Percentiles rank a stretch among this genome's conserved stretches.
Evolutionary conservation across 768 basidiomycete genomes (phyloP).

Genomic region (Termitomyces sp.): DNA sequence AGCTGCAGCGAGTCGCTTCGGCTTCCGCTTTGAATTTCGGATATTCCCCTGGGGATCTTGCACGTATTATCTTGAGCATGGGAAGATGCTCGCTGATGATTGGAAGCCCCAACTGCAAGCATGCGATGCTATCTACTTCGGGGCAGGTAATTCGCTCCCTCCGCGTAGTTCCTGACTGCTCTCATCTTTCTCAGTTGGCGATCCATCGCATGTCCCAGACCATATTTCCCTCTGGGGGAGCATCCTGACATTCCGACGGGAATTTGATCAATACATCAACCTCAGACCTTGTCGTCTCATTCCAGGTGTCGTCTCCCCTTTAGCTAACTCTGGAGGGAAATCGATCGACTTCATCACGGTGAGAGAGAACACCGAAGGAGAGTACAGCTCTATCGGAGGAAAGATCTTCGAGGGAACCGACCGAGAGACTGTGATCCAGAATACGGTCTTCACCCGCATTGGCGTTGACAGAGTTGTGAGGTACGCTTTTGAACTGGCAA

Average conservation of each 20-base stretch:
- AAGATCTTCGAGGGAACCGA: constrained; percentile 36
- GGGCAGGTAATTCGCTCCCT: constrained; percentile 27
- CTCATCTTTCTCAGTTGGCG: constrained; percentile 30
- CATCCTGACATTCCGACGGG: constrained; percentile 44
- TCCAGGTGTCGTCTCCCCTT: constrained; percentile 40
- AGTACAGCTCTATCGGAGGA: constrained; percentile 47
- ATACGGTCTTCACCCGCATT: constrained; percentile 43
- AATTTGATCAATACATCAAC: constrained; percentile 47
- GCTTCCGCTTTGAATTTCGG: constrained; percentile 40
- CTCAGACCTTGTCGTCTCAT: constrained; percentile 45
- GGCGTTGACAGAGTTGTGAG: constrained; percentile 46
- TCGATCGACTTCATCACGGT: constrained; percentile 50
- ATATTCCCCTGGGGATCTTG: constrained; percentile 45
- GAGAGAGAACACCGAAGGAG: constrained; percentile 54
- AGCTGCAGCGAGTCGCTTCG: constrained; percentile 35
- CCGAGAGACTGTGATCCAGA: constrained; percentile 36
- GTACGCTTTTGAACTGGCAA: constrained; percentile 50
- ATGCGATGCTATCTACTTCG: constrained; percentile 45
- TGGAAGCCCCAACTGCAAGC: constrained; percentile 34
- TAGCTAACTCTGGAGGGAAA: constrained; percentile 35
- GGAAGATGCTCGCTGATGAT: constrained; percentile 41
- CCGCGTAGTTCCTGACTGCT: not conserved
- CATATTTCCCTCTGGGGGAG: constrained; percentile 55
- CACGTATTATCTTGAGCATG: constrained; percentile 40
- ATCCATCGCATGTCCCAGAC: constrained; percentile 46